Evolutionary conservation across 805 yeast species (phyloP), one percentile per base, ranked within the genome.

Genomic region (Wickerhamiella alocasiicola): DNA sequence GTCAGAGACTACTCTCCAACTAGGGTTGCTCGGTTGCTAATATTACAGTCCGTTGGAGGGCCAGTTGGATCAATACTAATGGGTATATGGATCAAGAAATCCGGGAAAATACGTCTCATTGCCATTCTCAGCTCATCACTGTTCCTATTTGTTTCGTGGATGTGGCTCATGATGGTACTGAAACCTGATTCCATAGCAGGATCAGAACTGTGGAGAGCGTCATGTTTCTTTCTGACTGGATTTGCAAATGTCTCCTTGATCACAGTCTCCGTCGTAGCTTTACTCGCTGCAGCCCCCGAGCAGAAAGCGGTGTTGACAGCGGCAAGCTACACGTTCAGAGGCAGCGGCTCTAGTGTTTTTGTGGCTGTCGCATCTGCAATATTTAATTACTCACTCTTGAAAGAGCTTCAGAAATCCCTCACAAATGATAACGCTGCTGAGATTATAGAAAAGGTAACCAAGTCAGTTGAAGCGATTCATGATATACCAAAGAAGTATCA

Each of bases 271-370:
- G 61, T 83, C 36, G 59, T 83, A 29, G 80, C 91, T 0, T 66
- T 82, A 59, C 78, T 83, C 41, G 76, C 91, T 0, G 41, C 41
- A 12, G 91, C 79, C 2, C 57, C 64, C 16, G 67, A 70, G 40
- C 72, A 68, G 52, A 94, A 83, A 57, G 95, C 95, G 1, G 70
- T 84, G n/a, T 78, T 88, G 1, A 85, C 95, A 0, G 81, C 94
- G 0, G 81, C 85, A 44, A 93, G 83, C 54, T 85, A 87, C 56
- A 85, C 87, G 0, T 83, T 81, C 64, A 68, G 94, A 51, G 78
- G 88, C 7, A 77, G 84, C 0, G 94, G 94, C 0, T 78, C 88
- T 12, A 80, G 91, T 0, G 59, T 82, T 36, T 94, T 94, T 28
- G 84, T 83, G 13, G 65, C 87, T 1, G 50, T 77, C 11, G 77